These are phyloP conservation scores for Podospora pseudocomata DNA, from an alignment of 495 filamentous ascomycete genomes.

Conservation along the genomic window DNA sequence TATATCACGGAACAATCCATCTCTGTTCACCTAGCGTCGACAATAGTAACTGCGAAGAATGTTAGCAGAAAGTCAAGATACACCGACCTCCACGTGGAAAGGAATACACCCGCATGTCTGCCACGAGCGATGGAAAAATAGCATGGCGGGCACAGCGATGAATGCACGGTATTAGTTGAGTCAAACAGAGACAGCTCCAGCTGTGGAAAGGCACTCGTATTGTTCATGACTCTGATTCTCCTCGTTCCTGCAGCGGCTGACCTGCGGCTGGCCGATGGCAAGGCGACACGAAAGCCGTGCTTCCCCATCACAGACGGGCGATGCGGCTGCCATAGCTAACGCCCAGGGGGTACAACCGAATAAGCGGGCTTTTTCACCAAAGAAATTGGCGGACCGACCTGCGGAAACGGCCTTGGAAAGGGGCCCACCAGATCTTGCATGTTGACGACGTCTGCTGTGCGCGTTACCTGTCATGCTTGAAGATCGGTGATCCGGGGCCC, in stretches of 20 bases:
- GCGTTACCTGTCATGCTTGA: not conserved
- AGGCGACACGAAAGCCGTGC: not conserved
- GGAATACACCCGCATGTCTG: not conserved
- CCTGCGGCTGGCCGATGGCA: slow-evolving; percentile 14
- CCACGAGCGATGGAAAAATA: not conserved
- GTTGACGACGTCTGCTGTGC: slow-evolving; percentile 7
- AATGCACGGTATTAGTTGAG: not conserved
- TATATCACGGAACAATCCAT: not conserved
- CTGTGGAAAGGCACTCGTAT: not conserved
- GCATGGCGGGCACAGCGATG: not conserved
- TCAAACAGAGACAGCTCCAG: not conserved
- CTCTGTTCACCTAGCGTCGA: not conserved
- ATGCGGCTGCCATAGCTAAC: not conserved
- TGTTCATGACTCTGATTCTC: not conserved
- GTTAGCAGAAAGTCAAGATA: not conserved
- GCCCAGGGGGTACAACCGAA: not conserved
- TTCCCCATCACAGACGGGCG: not conserved
- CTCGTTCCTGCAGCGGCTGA: slow-evolving; percentile 17
- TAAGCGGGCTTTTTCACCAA: slow-evolving; percentile 3
- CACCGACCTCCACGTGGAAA: not conserved
- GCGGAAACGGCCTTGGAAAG: not conserved
- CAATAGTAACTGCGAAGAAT: not conserved
- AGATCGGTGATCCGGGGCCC: slow-evolving; percentile 2
- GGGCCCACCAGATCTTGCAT: slow-evolving; percentile 14
- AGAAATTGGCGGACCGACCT: not conserved